Base-by-base conservation (phyloP, 1,284 basidiomycete species). In the Leccinum subspadiceum region DNA sequence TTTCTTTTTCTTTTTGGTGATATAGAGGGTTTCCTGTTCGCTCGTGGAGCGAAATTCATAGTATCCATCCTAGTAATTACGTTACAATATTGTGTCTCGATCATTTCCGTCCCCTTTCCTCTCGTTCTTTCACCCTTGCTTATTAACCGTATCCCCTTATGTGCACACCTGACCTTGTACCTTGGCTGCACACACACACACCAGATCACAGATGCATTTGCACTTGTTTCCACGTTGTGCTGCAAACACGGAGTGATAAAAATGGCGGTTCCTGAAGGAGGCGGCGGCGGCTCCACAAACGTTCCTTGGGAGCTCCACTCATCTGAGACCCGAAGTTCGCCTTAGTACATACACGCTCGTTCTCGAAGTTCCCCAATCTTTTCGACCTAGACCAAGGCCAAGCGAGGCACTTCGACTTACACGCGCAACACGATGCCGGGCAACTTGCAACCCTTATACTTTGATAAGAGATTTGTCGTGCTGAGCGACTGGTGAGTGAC, bases 381-480 rank as follows among this genome's bases (percentile, higher is more conserved):
- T 55, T 46, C 44, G 39, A 58, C 51, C 10, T 15, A 24, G 15
- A 31, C 29, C 29, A 33, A 41, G 5, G 35, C 41, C 39, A 55
- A 22, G 8, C 49, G 15, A 55, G 53, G 46, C 15, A n/a, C 52
- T 50, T 51, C 33, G 15, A 49, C 31, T 29, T 13, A 48, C 33
- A 17, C 49, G 44, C 44, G 44, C 10, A 46, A 20, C 44, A 52
- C 49, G 3, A 68, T 68, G 68, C 50, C 65, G 22, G n/a, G 33
- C n/a, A 37, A 31, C 50, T 48, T 20, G 44, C 69, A 71, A 24
- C 62, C 69, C 13, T 68, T 72, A 52, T 53, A 67, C 52, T 69
- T 66, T 89, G 86, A 90, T 76, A 92, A 93, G 74, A 85, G 85
- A 70, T 96, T 93, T 67, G 87, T 95, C 31, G 90, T 93, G 39